Evolutionary conservation across 2,329 filamentous ascomycete species (phyloP).

Genomic region (Ophiostoma populinum): DNA sequence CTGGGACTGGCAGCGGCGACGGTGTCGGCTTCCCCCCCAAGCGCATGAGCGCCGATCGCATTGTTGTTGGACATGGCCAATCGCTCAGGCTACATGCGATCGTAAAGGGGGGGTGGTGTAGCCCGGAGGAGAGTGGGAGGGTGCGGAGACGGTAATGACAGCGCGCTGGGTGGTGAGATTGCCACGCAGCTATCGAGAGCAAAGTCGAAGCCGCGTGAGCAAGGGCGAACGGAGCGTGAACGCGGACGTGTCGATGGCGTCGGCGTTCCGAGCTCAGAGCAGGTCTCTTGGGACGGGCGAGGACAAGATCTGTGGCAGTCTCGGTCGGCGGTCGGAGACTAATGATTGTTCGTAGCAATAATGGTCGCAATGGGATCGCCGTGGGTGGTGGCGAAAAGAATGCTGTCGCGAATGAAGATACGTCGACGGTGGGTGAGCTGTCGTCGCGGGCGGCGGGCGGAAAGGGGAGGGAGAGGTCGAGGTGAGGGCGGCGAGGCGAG

Average conservation of each 20-base stretch:
- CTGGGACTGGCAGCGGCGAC: constrained; percentile 13
- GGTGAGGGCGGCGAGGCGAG: too few species aligned
- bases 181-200: constrained; percentile 6
- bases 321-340: too few species aligned
- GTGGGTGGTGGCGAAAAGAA: too few species aligned
- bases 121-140: constrained; percentile 8
- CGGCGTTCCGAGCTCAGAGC: too few species aligned
- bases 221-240: neutral
- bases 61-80: constrained; percentile 36
- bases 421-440: too few species aligned
- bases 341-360: too few species aligned
- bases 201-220: constrained; percentile 5
- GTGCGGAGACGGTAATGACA: constrained; percentile 4
- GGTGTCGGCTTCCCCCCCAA: constrained; percentile 19
- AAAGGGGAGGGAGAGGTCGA: too few species aligned
- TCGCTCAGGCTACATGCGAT: constrained; percentile 14
- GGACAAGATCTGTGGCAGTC: too few species aligned
- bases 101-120: constrained; percentile 12
- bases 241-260: neutral
- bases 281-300: too few species aligned
- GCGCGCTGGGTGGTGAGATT: constrained; percentile 1
- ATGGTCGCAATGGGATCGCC: too few species aligned
- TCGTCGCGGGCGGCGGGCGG: too few species aligned
- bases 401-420: too few species aligned
- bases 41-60: constrained; percentile 31